These are phyloP conservation scores for Prorocentrum cordatum DNA, from an alignment of 169 alveolate genomes.

Conservation along the genomic window DNA sequence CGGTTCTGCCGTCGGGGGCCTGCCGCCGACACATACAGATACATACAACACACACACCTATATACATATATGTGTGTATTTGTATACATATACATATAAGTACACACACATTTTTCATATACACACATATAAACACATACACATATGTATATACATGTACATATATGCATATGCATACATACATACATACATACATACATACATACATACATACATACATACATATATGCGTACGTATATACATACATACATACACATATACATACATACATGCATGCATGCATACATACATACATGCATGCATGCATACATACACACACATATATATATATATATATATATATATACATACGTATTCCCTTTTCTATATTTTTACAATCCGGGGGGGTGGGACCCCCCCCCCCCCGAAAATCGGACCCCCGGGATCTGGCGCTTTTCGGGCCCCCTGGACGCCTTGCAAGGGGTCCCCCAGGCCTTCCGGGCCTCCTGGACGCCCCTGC, in stretches of 20 bases:
- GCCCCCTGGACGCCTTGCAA: no score
- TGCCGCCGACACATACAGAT: no score
- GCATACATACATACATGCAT: not conserved
- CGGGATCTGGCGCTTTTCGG: no score
- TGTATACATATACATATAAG: not conserved
- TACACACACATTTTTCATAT: no score
- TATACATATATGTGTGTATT: not conserved
- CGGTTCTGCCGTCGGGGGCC: no score
- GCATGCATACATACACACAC: not conserved
- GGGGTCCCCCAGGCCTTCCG: no score
- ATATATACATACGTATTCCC: not conserved
- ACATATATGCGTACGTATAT: not conserved
- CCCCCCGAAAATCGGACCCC: no score
- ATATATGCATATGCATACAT: not conserved
- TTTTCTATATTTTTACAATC: no score
- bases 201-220: not conserved
- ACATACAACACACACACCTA: not conserved
- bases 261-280: not conserved
- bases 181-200: not conserved
- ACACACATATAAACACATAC: no score
- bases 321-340: not conserved
- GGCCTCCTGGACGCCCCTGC: no score
- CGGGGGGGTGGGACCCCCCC: no score
- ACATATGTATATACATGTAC: not conserved
- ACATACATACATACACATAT: not conserved